Evolutionary conservation across 345 rosid genomes (phyloP).

Genomic region (Citrus medica): DNA sequence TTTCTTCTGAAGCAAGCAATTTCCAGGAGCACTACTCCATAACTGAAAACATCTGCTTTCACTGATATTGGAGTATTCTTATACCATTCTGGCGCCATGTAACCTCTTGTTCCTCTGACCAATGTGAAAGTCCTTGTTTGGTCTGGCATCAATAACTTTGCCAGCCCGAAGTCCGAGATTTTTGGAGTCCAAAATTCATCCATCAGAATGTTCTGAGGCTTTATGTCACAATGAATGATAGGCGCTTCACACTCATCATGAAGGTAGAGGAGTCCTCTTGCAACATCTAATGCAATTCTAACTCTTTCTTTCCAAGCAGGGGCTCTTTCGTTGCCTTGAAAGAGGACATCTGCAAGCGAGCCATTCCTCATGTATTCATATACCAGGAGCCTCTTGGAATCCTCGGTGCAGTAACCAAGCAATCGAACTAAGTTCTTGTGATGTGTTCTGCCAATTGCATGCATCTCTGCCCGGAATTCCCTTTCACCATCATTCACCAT

Average conservation of each 20-base stretch:
- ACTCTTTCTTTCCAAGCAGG: too few species aligned
- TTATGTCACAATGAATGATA: constrained; percentile 12
- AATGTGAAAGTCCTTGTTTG: neutral
- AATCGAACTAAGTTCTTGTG: too few species aligned
- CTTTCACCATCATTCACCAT: too few species aligned
- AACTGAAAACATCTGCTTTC: constrained; percentile 22
- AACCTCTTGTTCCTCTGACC: neutral
- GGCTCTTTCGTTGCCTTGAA: too few species aligned
- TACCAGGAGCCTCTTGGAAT: too few species aligned
- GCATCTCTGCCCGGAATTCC: too few species aligned
- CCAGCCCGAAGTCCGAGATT: neutral
- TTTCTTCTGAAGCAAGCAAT: constrained; percentile 16
- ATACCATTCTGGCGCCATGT: constrained; percentile 18
- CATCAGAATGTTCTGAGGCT: constrained; percentile 8
- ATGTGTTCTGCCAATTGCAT: too few species aligned
- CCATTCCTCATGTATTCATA: too few species aligned
- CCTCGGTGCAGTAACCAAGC: too few species aligned
- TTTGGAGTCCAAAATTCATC: constrained; percentile 1
- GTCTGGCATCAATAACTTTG: constrained; percentile 5
- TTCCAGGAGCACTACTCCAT: constrained; percentile 20
- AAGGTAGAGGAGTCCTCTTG: too few species aligned
- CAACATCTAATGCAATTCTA: too few species aligned
- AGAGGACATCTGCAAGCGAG: too few species aligned
- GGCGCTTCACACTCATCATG: neutral
- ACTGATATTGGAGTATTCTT: constrained; percentile 15